Evolutionary conservation across 768 basidiomycete genomes (phyloP).

Genomic region (Macrolepiota dolichaula): DNA sequence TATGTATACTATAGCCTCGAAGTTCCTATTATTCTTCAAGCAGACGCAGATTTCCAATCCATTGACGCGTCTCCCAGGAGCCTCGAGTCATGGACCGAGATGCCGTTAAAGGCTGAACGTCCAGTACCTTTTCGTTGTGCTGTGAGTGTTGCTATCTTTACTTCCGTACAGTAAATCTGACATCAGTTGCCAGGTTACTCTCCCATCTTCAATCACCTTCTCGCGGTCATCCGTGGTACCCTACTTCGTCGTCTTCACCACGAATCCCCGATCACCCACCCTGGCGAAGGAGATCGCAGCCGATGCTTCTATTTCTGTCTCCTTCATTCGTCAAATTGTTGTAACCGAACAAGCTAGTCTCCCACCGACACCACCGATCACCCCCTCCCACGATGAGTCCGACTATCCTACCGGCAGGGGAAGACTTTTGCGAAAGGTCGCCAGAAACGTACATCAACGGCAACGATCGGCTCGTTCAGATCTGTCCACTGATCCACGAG

Average conservation of each 20-base stretch:
- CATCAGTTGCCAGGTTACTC: conserved; percentile 45
- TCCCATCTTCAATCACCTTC: conserved; percentile 61
- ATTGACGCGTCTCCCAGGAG: conserved; percentile 41
- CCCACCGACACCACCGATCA: conserved; percentile 47
- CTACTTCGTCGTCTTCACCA: conserved; percentile 72
- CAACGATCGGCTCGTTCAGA: conserved; percentile 22
- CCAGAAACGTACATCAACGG: conserved; percentile 20
- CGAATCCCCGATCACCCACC: conserved; percentile 49
- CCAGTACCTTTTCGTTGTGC: conserved; percentile 63
- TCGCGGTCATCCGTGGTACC: conserved; percentile 60
- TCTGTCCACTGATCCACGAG: conserved; percentile 19
- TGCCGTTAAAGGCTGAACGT: conserved; percentile 61
- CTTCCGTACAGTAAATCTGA: conserved; percentile 6
- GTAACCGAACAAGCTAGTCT: conserved; percentile 40
- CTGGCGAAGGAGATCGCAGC: conserved; percentile 64
- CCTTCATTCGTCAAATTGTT: conserved; percentile 57
- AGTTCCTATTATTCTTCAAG: conserved; percentile 60
- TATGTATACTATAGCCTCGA: conserved; percentile 46
- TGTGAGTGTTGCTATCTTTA: conserved; percentile 36
- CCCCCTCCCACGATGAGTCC: conserved; percentile 48
- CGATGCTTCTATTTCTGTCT: conserved; percentile 70
- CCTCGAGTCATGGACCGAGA: conserved; percentile 63
- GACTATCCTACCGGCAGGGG: conserved; percentile 21
- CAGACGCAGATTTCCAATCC: conserved; percentile 58
- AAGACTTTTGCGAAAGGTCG: conserved; percentile 34